Conservation (phyloP, 805 yeast species). For the Metschnikowia lochheadii region DNA sequence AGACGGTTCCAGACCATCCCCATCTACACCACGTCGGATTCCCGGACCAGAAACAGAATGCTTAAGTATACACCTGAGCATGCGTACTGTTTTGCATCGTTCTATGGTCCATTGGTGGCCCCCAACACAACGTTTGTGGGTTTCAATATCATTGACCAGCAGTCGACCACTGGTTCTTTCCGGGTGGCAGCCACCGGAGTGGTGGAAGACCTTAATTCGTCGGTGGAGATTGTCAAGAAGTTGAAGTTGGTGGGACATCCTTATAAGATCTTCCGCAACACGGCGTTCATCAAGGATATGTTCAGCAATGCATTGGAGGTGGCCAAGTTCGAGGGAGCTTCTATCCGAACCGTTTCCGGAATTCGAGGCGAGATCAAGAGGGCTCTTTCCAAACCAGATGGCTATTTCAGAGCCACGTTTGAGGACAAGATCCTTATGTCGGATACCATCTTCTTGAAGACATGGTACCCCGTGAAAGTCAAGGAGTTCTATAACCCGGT, state of each 20-base stretch:
- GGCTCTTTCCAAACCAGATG: constrained; percentile 91
- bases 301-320: constrained; percentile 88
- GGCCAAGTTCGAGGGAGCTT: constrained; percentile 97
- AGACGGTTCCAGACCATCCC: constrained; percentile 97
- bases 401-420: constrained; percentile 92
- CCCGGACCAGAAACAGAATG: constrained; percentile 97
- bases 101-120: constrained; percentile 95
- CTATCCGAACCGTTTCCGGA: constrained; percentile 94
- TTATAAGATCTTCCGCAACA: constrained; percentile 86
- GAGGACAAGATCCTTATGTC: constrained; percentile 92
- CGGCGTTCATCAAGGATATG: constrained; percentile 97
- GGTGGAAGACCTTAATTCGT: constrained; percentile 86
- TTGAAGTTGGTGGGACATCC: constrained; percentile 95
- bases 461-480: constrained; percentile 95
- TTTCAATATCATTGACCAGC: constrained; percentile 79
- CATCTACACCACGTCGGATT: constrained; percentile 91
- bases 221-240: constrained; percentile 91
- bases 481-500: constrained; percentile 95
- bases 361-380: constrained; percentile 96
- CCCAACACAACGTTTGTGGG: constrained; percentile 98
- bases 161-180: constrained; percentile 83
- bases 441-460: constrained; percentile 83
- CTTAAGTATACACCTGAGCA: constrained; percentile 98
- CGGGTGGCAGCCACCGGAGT: constrained; percentile 96
- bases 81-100: constrained; percentile 91